Conservation (phyloP, 192 early-diverging fungal genomes). For the Neocallimastix lanati region DNA sequence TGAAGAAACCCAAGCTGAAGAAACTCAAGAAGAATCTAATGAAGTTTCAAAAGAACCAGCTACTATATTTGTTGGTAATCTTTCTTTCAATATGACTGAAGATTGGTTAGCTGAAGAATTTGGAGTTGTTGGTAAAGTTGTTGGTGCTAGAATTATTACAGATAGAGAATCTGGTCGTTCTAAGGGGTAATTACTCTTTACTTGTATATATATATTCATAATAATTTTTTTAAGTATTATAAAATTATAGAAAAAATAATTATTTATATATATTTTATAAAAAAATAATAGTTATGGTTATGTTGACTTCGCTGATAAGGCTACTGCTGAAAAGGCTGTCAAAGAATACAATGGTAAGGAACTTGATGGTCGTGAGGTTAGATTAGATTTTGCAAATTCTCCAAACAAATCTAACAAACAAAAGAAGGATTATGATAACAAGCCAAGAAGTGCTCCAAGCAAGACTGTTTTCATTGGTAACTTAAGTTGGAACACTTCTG, state of each 20-base stretch:
- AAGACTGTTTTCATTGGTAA: conserved; percentile 72
- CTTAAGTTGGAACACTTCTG: conserved; percentile 43
- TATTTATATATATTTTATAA: no score
- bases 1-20: neutral
- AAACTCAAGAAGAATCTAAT: conserved; percentile 6
- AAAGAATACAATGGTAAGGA: conserved; percentile 44
- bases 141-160: conserved; percentile 54
- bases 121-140: conserved; percentile 47
- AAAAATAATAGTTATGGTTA: conserved; percentile 51
- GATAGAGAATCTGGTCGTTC: conserved; percentile 50
- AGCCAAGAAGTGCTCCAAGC: conserved; percentile 16
- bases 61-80: conserved; percentile 53
- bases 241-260: neutral
- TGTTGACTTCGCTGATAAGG: conserved; percentile 52
- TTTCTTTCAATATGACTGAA: conserved; percentile 51
- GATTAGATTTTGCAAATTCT: conserved; percentile 50
- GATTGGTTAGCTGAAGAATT: conserved; percentile 44
- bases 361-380: conserved; percentile 65
- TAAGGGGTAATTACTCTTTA: conserved; percentile 42
- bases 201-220: no score
- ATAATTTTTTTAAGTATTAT: no score
- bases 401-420: conserved; percentile 20
- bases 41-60: conserved; percentile 17
- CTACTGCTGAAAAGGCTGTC: conserved; percentile 48
- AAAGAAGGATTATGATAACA: neutral